phyloP scores from a whole-genome alignment of 2,329 filamentous ascomycete species.

The Phialemonium atrogriseum region DNA sequence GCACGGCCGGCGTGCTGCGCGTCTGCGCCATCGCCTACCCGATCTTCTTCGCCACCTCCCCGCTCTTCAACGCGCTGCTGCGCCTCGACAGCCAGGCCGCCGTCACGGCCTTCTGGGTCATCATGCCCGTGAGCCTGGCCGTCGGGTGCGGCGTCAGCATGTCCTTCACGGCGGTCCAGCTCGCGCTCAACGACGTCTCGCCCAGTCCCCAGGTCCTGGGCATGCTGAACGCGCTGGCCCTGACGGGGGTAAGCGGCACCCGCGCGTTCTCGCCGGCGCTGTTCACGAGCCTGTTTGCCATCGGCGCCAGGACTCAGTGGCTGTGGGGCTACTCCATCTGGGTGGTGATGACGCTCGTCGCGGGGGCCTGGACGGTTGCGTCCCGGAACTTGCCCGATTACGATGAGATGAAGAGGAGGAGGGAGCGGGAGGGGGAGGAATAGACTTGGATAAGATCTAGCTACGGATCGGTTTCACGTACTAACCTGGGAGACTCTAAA shows the following conservation, averaged over 20 bases:
- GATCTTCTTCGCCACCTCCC: constrained; percentile 48
- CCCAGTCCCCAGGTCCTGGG: constrained; percentile 58
- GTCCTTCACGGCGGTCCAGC: constrained; percentile 63
- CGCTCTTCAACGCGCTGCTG: constrained; percentile 49
- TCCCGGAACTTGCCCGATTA: constrained; percentile 27
- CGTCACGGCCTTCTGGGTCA: constrained; percentile 47
- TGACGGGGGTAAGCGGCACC: constrained; percentile 54
- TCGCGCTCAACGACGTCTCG: constrained; percentile 65
- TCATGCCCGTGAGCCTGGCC: constrained; percentile 32
- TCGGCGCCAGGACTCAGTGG: constrained; percentile 54
- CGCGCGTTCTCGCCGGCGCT: constrained; percentile 58
- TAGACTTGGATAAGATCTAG: no score
- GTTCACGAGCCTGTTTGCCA: constrained; percentile 60
- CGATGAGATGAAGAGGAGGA: constrained; percentile 14
- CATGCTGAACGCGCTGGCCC: constrained; percentile 60
- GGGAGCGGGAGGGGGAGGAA: constrained; percentile 7
- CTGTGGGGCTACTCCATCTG: constrained; percentile 59
- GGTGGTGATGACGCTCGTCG: constrained; percentile 42
- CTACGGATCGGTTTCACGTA: no score
- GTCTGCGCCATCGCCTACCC: constrained; percentile 53
- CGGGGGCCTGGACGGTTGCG: constrained; percentile 21
- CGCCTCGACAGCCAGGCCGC: constrained; percentile 29
- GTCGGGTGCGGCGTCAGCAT: constrained; percentile 59
- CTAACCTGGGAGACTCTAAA: no score
- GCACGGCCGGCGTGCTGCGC: constrained; percentile 58